Percentiles rank a stretch among this genome's conserved stretches.
Evolutionary conservation across 2,329 filamentous ascomycete genomes (phyloP).

Genomic region (Xylariaceae sp.): DNA sequence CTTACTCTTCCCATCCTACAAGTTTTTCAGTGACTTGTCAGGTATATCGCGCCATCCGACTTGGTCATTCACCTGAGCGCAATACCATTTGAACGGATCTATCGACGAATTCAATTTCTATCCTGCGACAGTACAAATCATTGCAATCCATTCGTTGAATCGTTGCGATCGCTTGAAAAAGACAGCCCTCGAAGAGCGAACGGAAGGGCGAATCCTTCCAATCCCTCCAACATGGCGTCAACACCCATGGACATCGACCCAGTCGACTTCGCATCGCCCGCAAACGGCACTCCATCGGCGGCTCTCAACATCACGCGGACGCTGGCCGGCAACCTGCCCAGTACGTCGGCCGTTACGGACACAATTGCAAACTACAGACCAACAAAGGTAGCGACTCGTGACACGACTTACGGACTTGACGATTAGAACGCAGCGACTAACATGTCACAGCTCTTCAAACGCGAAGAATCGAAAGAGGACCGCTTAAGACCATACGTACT

Average conservation of each 20-base stretch:
- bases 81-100: too few species aligned
- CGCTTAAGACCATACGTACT: conserved; percentile 61
- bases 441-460: conserved; percentile 51
- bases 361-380: conserved; percentile 73
- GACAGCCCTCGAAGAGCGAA: not conserved
- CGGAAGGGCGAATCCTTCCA: not conserved
- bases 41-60: too few species aligned
- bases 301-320: conserved; percentile 48
- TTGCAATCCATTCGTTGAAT: not conserved
- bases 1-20: too few species aligned
- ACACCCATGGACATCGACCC: conserved; percentile 55
- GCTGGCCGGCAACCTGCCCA: conserved; percentile 37
- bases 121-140: not conserved
- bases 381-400: conserved; percentile 55
- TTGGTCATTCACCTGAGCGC: too few species aligned
- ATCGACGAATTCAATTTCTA: too few species aligned
- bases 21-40: too few species aligned
- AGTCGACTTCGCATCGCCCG: conserved; percentile 35
- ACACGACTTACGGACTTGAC: not conserved
- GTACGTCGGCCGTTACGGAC: conserved; percentile 66
- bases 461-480: conserved; percentile 50
- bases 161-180: not conserved
- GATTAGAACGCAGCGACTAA: conserved; percentile 11
- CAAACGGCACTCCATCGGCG: conserved; percentile 35
- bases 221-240: conserved; percentile 41